A percentile compares a stretch with the other conserved stretches of the same genome.
Evolutionary conservation across 805 yeast species (phyloP).

Genomic region (Isabelozyma gotoi): DNA sequence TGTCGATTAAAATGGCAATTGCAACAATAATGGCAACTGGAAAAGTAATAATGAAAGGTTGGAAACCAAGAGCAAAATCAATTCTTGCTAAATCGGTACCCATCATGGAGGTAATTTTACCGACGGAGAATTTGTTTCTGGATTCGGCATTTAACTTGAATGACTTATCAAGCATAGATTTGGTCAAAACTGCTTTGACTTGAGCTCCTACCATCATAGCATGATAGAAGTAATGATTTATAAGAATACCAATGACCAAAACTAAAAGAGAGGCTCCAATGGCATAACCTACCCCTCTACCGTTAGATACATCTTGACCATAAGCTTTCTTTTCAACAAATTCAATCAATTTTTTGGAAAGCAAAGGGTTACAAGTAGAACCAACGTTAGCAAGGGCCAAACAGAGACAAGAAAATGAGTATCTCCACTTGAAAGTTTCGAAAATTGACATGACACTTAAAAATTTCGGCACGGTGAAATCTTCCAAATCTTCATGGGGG

Average conservation of each 20-base stretch:
- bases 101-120: constrained; percentile 72
- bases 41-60: constrained; percentile 61
- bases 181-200: constrained; percentile 67
- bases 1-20: constrained; percentile 60
- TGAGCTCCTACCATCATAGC: constrained; percentile 68
- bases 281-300: constrained; percentile 42
- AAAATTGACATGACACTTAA: constrained; percentile 22
- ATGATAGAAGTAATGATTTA: constrained; percentile 64
- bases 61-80: constrained; percentile 71
- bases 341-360: constrained; percentile 34
- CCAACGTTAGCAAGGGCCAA: constrained; percentile 20
- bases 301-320: constrained; percentile 22
- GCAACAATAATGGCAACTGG: constrained; percentile 65
- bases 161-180: constrained; percentile 68
- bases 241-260: constrained; percentile 27
- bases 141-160: constrained; percentile 59
- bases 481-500: constrained; percentile 25
- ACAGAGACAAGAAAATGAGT: constrained; percentile 26
- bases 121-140: constrained; percentile 59
- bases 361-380: constrained; percentile 31
- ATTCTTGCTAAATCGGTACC: constrained; percentile 82
- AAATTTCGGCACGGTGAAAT: constrained; percentile 26
- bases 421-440: constrained; percentile 30
- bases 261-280: constrained; percentile 35
- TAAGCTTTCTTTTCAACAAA: constrained; percentile 29